phyloP scores from a whole-genome alignment of 2,329 filamentous ascomycete species.

The Fusarium sp. region DNA sequence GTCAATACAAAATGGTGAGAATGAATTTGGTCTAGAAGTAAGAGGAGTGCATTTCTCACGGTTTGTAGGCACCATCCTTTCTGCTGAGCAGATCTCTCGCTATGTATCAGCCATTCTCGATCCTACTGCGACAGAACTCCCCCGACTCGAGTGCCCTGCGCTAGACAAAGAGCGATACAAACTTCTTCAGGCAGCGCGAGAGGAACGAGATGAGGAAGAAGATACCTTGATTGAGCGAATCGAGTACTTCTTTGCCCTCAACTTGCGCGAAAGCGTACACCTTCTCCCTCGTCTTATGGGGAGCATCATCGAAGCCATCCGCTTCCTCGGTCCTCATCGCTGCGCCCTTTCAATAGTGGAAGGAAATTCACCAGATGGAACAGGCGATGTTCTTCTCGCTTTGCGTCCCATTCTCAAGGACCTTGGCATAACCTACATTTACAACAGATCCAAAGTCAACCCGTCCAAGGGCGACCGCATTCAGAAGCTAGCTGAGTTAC shows the following conservation, averaged over 20 bases:
- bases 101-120: slow-evolving; percentile 43
- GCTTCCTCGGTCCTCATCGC: slow-evolving; percentile 59
- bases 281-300: slow-evolving; percentile 63
- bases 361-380: slow-evolving; percentile 65
- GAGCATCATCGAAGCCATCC: slow-evolving; percentile 60
- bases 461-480: slow-evolving; percentile 58
- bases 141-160: slow-evolving; percentile 45
- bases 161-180: slow-evolving; percentile 35
- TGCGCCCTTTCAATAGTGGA: slow-evolving; percentile 67
- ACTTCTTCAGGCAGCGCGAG: slow-evolving; percentile 26
- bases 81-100: not conserved
- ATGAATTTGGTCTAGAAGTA: not conserved
- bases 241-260: slow-evolving; percentile 63
- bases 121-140: slow-evolving; percentile 30
- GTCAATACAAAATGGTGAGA: not conserved
- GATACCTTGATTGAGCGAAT: not conserved
- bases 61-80: not conserved
- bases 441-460: slow-evolving; percentile 55
- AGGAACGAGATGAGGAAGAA: not conserved
- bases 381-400: slow-evolving; percentile 58
- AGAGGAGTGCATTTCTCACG: not conserved
- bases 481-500: slow-evolving; percentile 57
- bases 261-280: slow-evolving; percentile 57
- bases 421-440: slow-evolving; percentile 54
- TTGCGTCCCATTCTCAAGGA: slow-evolving; percentile 53